Conservation (phyloP, 305 asterid genomes). For the Solanum aculeatissimum region DNA sequence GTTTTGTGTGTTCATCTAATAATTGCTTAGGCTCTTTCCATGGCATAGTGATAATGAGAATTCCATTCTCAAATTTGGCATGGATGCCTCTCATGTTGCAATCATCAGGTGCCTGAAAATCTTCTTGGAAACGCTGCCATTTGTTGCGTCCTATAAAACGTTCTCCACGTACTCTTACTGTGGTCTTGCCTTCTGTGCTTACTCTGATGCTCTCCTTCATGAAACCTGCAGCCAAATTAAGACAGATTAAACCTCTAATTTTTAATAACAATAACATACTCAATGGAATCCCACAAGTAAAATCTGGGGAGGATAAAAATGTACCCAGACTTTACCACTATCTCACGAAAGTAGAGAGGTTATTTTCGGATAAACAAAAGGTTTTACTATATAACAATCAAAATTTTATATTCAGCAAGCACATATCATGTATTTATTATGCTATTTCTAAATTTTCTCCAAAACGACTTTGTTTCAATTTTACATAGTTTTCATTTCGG, state of each 20-base stretch:
- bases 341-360: no score
- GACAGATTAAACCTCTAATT: neutral
- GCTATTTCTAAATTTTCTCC: no score
- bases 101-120: slow-evolving; percentile 45
- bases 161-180: slow-evolving; percentile 52
- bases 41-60: slow-evolving; percentile 44
- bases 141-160: slow-evolving; percentile 52
- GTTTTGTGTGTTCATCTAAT: neutral
- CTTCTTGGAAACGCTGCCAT: slow-evolving; percentile 72
- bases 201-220: slow-evolving; percentile 49
- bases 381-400: neutral
- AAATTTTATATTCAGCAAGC: neutral
- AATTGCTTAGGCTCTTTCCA: slow-evolving; percentile 6
- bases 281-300: no score
- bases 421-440: no score
- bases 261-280: no score
- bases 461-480: no score
- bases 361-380: no score
- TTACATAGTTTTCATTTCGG: no score
- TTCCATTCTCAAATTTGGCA: slow-evolving; percentile 58
- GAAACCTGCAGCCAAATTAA: slow-evolving; percentile 36
- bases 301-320: no score
- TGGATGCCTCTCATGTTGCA: slow-evolving; percentile 38
- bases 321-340: no score
- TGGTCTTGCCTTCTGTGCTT: slow-evolving; percentile 49